Conservation (phyloP, 345 rosid species). For the Brassica carinata region DNA sequence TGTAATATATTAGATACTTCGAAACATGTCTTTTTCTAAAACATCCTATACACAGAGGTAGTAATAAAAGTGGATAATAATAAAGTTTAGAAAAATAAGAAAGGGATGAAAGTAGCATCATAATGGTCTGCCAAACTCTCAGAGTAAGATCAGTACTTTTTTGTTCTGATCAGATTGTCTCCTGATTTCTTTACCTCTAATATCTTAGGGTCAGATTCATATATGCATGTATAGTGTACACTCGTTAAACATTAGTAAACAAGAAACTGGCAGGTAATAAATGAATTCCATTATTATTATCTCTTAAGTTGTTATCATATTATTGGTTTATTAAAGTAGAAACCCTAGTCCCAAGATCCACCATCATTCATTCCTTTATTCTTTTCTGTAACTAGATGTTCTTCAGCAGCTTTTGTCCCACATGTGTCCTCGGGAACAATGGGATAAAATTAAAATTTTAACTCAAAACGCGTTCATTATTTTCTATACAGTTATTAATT, state of each 20-base stretch:
- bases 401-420: slow-evolving; percentile 42
- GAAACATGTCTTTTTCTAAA: too few relatives aligned
- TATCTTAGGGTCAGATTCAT: slow-evolving; percentile 35
- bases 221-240: background rate
- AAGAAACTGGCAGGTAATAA: slow-evolving; percentile 41
- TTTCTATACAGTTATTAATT: background rate
- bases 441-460: background rate
- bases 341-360: slow-evolving; percentile 43
- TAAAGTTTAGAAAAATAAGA: background rate
- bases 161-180: slow-evolving; percentile 39
- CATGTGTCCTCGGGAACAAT: slow-evolving; percentile 10
- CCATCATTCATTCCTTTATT: slow-evolving; percentile 32
- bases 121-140: slow-evolving; percentile 37
- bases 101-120: slow-evolving; percentile 5
- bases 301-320: slow-evolving; percentile 16
- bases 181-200: slow-evolving; percentile 34
- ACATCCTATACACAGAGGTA: too few relatives aligned
- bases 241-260: slow-evolving; percentile 34
- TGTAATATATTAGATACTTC: too few relatives aligned
- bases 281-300: slow-evolving; percentile 16
- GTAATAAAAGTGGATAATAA: too few relatives aligned
- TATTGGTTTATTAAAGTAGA: slow-evolving; percentile 28
- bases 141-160: slow-evolving; percentile 12
- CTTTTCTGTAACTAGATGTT: slow-evolving; percentile 38
- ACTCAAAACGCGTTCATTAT: background rate